These are phyloP conservation scores for Spiromastix sp. DNA, from an alignment of 2,329 filamentous ascomycete species.

Conservation along the genomic window DNA sequence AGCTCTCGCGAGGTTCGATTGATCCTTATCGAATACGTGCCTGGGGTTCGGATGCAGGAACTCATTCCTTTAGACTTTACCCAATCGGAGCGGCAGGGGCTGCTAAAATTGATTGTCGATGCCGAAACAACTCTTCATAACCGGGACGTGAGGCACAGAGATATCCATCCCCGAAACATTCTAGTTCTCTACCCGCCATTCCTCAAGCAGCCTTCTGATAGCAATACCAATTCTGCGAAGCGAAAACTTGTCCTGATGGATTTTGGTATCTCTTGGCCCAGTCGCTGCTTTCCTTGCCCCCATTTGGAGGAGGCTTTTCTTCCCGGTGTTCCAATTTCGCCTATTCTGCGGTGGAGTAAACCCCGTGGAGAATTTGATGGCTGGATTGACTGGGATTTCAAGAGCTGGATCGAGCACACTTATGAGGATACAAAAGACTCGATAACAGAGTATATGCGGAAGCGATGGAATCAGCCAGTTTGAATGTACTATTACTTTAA, in stretches of 20 bases:
- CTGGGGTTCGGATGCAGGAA: slow-evolving; percentile 5
- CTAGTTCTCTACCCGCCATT: slow-evolving; percentile 2
- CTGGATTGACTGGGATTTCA: slow-evolving; percentile 11
- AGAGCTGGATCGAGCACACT: slow-evolving; percentile 8
- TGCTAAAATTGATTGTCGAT: slow-evolving; percentile 10
- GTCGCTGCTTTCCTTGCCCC: slow-evolving; percentile 1
- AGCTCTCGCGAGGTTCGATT: slow-evolving; percentile 9
- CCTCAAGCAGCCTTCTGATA: too few species aligned
- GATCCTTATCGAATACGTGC: slow-evolving; percentile 10
- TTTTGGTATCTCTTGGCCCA: slow-evolving; percentile 3
- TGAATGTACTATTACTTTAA: too few species aligned
- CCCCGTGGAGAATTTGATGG: slow-evolving; percentile 4
- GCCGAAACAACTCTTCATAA: slow-evolving; percentile 9
- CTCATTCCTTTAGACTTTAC: slow-evolving; percentile 7
- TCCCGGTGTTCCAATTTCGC: slow-evolving; percentile 5
- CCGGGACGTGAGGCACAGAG: slow-evolving; percentile 7
- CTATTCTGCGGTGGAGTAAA: slow-evolving; percentile 7
- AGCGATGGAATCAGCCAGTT: too few species aligned
- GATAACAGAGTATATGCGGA: slow-evolving; percentile 8
- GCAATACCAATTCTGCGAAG: too few species aligned
- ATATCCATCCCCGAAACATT: slow-evolving; percentile 11
- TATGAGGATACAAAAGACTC: slow-evolving; percentile 5
- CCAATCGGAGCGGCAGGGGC: slow-evolving; percentile 6
- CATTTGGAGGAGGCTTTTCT: slow-evolving; percentile 3
- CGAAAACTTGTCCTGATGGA: slow-evolving; percentile 4